phyloP scores from a whole-genome alignment of 1,284 basidiomycete genomes.

The Ceratobasidium sp. region DNA sequence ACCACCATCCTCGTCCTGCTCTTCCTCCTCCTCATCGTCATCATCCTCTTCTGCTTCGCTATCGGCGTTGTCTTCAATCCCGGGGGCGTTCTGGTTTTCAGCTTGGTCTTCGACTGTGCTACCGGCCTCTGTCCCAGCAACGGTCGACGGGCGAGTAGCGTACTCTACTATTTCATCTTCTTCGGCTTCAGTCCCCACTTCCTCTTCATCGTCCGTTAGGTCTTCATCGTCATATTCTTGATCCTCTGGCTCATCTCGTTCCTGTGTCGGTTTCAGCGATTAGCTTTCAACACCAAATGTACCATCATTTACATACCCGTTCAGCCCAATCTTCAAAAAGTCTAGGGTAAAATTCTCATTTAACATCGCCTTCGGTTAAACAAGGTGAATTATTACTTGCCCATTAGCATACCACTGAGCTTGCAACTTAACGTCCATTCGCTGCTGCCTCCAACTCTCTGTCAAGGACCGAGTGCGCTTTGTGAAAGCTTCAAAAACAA shows the following conservation, averaged over 20 bases:
- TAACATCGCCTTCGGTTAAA: background rate
- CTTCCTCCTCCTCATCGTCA: background rate
- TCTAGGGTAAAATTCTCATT: background rate
- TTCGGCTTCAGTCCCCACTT: background rate
- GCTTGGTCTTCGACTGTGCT: constrained; percentile 1
- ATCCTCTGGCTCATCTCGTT: constrained; percentile 15
- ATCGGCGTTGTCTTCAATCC: too few species aligned
- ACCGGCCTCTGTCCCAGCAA: background rate
- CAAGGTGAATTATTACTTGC: background rate
- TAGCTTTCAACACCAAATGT: background rate
- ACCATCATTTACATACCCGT: constrained; percentile 5
- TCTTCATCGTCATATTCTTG: constrained; percentile 33
- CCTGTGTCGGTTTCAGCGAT: background rate
- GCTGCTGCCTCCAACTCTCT: constrained; percentile 39
- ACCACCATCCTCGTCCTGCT: background rate
- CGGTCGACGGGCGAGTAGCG: constrained; percentile 31
- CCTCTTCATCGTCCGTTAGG: constrained; percentile 15
- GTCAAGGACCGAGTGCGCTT: constrained; percentile 26
- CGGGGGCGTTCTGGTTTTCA: background rate
- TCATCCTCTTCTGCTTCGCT: background rate
- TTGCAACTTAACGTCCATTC: constrained; percentile 25
- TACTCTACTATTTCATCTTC: constrained; percentile 30
- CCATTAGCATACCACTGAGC: constrained; percentile 41
- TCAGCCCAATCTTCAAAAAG: constrained; percentile 38
- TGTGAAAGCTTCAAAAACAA: constrained; percentile 38